phyloP scores from a whole-genome alignment of 2,329 filamentous ascomycete species.

The Fusarium sp. region DNA sequence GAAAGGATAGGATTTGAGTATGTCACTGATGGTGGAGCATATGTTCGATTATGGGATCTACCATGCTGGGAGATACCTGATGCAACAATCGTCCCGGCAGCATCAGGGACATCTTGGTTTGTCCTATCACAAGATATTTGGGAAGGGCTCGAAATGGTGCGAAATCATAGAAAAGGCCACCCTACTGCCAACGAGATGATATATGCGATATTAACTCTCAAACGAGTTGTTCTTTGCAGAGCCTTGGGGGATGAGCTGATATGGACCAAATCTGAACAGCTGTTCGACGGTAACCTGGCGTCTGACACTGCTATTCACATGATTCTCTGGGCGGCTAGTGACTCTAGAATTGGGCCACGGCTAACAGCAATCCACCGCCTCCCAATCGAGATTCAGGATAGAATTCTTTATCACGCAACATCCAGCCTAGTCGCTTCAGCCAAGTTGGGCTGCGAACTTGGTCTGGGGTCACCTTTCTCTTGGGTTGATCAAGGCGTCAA shows the following conservation, averaged over 20 bases:
- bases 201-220: constrained; percentile 32
- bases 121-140: constrained; percentile 12
- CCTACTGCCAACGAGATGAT: background rate
- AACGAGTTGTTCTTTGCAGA: constrained; percentile 27
- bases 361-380: constrained; percentile 20
- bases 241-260: background rate
- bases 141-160: constrained; percentile 32
- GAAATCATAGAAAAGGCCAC: background rate
- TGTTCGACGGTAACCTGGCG: constrained; percentile 13
- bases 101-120: constrained; percentile 33
- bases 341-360: background rate
- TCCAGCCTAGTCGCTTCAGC: constrained; percentile 18
- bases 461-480: constrained; percentile 15
- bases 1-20: constrained; percentile 25
- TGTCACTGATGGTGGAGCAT: background rate
- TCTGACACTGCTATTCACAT: constrained; percentile 34
- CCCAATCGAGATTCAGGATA: constrained; percentile 36
- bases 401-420: constrained; percentile 20
- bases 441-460: constrained; percentile 24
- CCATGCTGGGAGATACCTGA: constrained; percentile 32
- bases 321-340: constrained; percentile 31
- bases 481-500: constrained; percentile 25
- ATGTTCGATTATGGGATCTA: constrained; percentile 26
- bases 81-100: constrained; percentile 12
- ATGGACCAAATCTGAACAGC: constrained; percentile 14